phyloP scores from a whole-genome alignment of 805 yeast genomes.

The Saturnispora kantuleensis region DNA sequence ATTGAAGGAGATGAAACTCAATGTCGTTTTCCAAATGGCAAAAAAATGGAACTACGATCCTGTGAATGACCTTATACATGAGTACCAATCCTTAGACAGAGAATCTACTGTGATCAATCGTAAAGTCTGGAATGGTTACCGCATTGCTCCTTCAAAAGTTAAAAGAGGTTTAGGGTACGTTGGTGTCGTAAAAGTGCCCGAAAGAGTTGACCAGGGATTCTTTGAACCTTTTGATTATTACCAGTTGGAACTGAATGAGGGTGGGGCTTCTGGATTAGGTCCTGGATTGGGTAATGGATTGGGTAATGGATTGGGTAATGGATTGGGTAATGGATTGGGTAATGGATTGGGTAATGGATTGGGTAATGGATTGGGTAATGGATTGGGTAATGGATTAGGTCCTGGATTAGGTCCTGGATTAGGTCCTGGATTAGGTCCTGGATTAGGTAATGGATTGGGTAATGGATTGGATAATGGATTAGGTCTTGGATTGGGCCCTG shows the following conservation, averaged over 20 bases:
- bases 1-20: conserved; percentile 48
- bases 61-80: conserved; percentile 55
- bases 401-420: conserved; percentile 9
- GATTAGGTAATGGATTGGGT: conserved; percentile 6
- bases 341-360: conserved; percentile 8
- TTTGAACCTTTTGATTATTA: conserved; percentile 9
- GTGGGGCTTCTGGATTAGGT: conserved; percentile 6
- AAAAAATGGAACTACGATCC: conserved; percentile 45
- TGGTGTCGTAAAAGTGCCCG: not conserved
- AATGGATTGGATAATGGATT: conserved; percentile 19
- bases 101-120: not conserved
- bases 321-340: not conserved
- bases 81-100: conserved; percentile 31
- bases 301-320: conserved; percentile 1
- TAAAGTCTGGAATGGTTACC: not conserved
- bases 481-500: conserved; percentile 14
- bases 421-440: conserved; percentile 10
- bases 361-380: conserved; percentile 7
- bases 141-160: not conserved
- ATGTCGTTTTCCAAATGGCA: conserved; percentile 41
- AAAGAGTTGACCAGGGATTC: conserved; percentile 13
- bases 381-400: conserved; percentile 6
- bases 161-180: conserved; percentile 1
- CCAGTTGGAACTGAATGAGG: conserved; percentile 7
- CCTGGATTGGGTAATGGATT: conserved; percentile 22